These are phyloP conservation scores for thale cress (Arabidopsis thaliana) DNA, from an alignment of 345 rosid genomes.

Conservation along the genomic window DNA sequence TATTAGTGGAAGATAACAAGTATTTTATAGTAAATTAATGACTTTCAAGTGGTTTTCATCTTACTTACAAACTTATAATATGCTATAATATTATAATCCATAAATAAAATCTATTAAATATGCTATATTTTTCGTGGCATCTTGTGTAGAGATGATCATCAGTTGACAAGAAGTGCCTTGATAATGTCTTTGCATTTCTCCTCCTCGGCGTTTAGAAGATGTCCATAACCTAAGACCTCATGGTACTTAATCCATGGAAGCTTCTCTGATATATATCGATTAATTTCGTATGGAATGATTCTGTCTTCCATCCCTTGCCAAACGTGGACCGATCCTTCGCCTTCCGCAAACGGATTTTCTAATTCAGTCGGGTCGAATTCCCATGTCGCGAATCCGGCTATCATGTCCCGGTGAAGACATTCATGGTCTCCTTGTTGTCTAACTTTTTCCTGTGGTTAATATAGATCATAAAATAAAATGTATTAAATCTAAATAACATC, in stretches of 20 bases:
- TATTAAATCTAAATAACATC: neutral
- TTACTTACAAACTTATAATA: neutral
- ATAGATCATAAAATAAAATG: neutral
- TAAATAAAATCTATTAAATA: neutral
- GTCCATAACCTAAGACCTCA: slow-evolving; percentile 69
- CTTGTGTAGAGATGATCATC: slow-evolving; percentile 17
- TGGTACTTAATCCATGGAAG: slow-evolving; percentile 83
- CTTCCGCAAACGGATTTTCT: slow-evolving; percentile 61
- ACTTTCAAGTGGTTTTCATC: neutral
- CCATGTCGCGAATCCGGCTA: slow-evolving; percentile 70
- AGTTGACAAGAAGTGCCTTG: slow-evolving; percentile 53
- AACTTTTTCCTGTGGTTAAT: slow-evolving; percentile 49
- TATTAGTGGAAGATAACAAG: too few species aligned
- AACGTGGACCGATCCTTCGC: slow-evolving; percentile 65
- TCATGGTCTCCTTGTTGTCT: slow-evolving; percentile 76
- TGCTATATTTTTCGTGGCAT: neutral
- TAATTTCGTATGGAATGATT: slow-evolving; percentile 57
- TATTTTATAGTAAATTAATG: neutral
- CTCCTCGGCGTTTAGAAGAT: slow-evolving; percentile 49
- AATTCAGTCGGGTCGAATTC: slow-evolving; percentile 76
- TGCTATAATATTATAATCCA: neutral
- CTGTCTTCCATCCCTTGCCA: slow-evolving; percentile 82
- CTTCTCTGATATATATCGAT: slow-evolving; percentile 56
- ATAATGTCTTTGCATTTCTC: slow-evolving; percentile 57
- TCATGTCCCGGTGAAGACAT: slow-evolving; percentile 66